Base-by-base conservation (phyloP, 345 rosid genomes). In the Noccaea caerulescens region DNA sequence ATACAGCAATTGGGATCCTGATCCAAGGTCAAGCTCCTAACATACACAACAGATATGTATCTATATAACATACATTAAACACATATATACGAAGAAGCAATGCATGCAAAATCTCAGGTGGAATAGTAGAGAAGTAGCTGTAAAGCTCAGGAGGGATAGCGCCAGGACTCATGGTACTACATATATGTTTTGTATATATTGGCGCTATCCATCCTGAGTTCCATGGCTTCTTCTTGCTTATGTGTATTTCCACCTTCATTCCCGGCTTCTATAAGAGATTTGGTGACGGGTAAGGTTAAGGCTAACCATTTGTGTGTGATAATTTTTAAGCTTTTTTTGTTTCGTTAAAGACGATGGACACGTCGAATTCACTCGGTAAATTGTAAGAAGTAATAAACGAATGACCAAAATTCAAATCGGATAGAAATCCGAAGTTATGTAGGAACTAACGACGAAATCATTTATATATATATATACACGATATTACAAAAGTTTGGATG, bases 161-260 rank as follows among this genome's bases (percentile, higher is more conserved):
- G 73, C 55, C 73, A 73, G 63, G 10, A 11, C 14, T 63, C 27
- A 33, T 10, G 34, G 2, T 8, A 9, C 1, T 20, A 25, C 25
- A 63, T 18, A 50, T 13, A 20, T 13, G 32, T 30, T 5, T 20
- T n/a, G 12, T 10, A 8, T 20, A 37, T 23, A 8, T 7, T 53
- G 71, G 65, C 77, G 77, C 72, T 73, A 65, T 73, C 77, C 77
- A 57, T 73, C 66, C 72, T 73, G 72, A 66, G 77, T 42, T 73
- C 67, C 66, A 66, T 58, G 44, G 66, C 65, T 73, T 66, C 59
- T 65, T 73, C 66, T 57, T 73, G 56, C 56, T 63, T 13, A 43
- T 43, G 56, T 62, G 3, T 11, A 9, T 34, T 23, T 33, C 13
- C 14, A 11, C 5, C 54, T 52, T 18, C 67, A 42, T 42, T 25